Conservation (phyloP, 2,329 filamentous ascomycete species). For the Aureobasidium sp. region DNA sequence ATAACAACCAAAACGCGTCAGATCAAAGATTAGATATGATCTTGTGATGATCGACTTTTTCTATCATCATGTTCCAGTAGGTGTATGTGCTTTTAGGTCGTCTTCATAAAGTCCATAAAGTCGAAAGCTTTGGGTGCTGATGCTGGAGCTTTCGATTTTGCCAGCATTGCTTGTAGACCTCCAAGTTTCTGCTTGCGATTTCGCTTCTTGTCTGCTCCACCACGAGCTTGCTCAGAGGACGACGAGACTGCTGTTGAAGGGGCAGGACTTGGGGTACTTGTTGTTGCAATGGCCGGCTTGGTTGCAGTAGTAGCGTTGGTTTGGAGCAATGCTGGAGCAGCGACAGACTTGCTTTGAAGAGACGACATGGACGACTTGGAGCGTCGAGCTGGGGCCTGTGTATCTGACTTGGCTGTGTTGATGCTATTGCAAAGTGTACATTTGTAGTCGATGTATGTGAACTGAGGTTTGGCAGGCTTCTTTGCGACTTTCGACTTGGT, state of each 20-base stretch:
- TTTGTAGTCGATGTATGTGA: conserved; percentile 3
- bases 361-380: not conserved
- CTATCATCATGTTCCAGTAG: not conserved
- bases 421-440: not conserved
- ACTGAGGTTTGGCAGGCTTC: not conserved
- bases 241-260: not conserved
- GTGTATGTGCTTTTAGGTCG: not conserved
- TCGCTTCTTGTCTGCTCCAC: conserved; percentile 38
- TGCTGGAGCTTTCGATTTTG: conserved; percentile 35
- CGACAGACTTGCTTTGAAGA: not conserved
- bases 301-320: not conserved
- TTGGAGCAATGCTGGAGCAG: not conserved
- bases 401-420: not conserved
- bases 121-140: conserved; percentile 35
- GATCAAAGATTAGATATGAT: not conserved
- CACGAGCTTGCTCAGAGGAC: not conserved
- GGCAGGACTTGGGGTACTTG: not conserved
- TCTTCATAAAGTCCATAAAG: conserved; percentile 49
- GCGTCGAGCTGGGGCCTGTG: not conserved
- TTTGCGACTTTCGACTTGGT: conserved; percentile 5
- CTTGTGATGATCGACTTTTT: not conserved
- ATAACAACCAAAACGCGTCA: not conserved
- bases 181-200: conserved; percentile 49
- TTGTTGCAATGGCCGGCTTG: not conserved
- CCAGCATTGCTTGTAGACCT: conserved; percentile 48